Conservation (phyloP, 2,329 filamentous ascomycete genomes). For the Fonsecaea pugnacius region DNA sequence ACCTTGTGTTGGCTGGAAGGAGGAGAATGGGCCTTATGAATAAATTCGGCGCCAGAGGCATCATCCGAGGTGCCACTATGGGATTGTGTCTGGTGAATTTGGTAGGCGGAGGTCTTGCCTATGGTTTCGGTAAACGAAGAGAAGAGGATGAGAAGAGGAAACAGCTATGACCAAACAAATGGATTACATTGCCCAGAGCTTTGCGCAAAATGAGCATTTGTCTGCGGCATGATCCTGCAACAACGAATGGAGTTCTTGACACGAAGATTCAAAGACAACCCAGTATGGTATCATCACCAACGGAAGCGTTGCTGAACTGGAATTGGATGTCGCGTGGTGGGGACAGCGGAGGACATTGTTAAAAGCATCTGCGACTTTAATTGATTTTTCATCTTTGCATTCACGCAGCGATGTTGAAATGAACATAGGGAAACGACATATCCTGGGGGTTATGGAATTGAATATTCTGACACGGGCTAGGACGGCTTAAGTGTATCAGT, state of each 20-base stretch:
- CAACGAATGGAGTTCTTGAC: neutral
- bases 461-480: neutral
- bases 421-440: neutral
- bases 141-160: constrained; percentile 42
- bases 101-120: constrained; percentile 52
- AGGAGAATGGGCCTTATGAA: constrained; percentile 55
- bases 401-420: neutral
- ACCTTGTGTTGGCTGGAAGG: constrained; percentile 65
- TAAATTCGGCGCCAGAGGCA: constrained; percentile 51
- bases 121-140: constrained; percentile 50
- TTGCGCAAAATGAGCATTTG: neutral
- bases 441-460: neutral
- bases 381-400: neutral
- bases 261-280: neutral
- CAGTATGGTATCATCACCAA: neutral
- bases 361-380: too few relatives aligned
- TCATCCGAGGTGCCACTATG: constrained; percentile 53
- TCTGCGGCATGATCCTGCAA: neutral
- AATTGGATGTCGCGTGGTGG: neutral
- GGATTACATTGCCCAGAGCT: neutral
- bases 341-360: neutral
- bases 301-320: neutral
- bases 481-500: neutral
- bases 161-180: neutral
- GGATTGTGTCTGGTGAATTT: constrained; percentile 53